Percentiles rank a stretch among this genome's conserved stretches.
phyloP scores from a whole-genome alignment of 2,329 filamentous ascomycete species.

The Onygenales sp. region DNA sequence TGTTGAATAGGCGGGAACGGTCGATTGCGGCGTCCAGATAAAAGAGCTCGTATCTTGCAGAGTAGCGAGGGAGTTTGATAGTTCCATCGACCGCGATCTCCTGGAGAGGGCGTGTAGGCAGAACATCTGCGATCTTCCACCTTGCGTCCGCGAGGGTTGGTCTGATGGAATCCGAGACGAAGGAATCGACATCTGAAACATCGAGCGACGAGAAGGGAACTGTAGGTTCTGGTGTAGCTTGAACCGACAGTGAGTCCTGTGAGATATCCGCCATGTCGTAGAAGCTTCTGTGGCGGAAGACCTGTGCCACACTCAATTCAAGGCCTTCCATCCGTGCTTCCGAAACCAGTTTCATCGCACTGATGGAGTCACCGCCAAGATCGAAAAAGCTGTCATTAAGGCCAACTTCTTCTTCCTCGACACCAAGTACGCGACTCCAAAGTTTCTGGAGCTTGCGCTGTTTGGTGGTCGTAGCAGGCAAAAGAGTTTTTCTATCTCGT shows the following conservation, averaged over 20 bases:
- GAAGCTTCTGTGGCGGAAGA: constrained; percentile 32
- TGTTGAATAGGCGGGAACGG: constrained; percentile 31
- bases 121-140: constrained; percentile 42
- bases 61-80: constrained; percentile 47
- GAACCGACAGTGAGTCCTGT: background rate
- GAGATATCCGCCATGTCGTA: constrained; percentile 37
- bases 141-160: constrained; percentile 36
- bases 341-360: constrained; percentile 51
- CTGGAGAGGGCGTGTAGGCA: constrained; percentile 47
- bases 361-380: constrained; percentile 48
- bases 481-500: background rate
- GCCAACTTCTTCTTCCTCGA: constrained; percentile 37
- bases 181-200: constrained; percentile 23
- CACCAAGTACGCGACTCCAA: constrained; percentile 41
- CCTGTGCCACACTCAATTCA: constrained; percentile 44
- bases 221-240: constrained; percentile 14
- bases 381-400: constrained; percentile 47
- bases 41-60: constrained; percentile 52
- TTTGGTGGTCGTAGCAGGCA: constrained; percentile 1
- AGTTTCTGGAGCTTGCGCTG: constrained; percentile 32
- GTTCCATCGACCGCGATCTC: constrained; percentile 50
- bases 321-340: constrained; percentile 42
- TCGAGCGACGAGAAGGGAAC: constrained; percentile 42
- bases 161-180: constrained; percentile 35
- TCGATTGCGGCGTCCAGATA: constrained; percentile 45